Conservation (phyloP, 2,329 filamentous ascomycete genomes). For the Coleophoma crateriformis region DNA sequence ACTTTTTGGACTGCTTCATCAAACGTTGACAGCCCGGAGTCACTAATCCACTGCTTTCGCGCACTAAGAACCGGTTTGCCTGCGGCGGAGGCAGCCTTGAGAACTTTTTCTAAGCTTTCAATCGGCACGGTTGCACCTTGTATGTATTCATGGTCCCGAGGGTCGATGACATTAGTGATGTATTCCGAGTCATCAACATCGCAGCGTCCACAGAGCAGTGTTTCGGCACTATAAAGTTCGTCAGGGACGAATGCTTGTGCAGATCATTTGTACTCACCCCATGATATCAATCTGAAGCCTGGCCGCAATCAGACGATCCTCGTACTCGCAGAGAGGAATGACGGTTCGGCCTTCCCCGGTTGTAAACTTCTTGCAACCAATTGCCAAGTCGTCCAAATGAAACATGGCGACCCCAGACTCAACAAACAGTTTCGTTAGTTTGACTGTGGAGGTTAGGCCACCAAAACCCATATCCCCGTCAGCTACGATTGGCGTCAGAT, state of each 20-base stretch:
- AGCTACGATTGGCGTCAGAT: constrained; percentile 62
- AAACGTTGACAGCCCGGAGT: constrained; percentile 60
- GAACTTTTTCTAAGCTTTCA: constrained; percentile 54
- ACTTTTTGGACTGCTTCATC: constrained; percentile 38
- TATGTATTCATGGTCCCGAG: constrained; percentile 64
- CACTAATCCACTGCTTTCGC: constrained; percentile 61
- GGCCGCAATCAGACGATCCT: constrained; percentile 60
- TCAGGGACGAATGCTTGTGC: too few relatives aligned
- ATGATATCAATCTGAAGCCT: constrained; percentile 68
- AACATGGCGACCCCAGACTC: constrained; percentile 67
- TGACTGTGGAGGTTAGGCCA: constrained; percentile 60
- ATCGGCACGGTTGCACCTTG: constrained; percentile 54
- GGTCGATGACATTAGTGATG: constrained; percentile 59
- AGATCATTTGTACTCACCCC: constrained; percentile 31
- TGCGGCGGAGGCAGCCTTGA: constrained; percentile 57
- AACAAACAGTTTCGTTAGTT: constrained; percentile 64
- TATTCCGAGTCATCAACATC: constrained; percentile 64
- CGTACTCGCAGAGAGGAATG: constrained; percentile 62
- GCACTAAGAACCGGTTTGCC: constrained; percentile 47
- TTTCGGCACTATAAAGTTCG: constrained; percentile 38
- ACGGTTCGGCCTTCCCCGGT: constrained; percentile 65
- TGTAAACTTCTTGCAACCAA: constrained; percentile 64
- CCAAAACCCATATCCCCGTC: constrained; percentile 65
- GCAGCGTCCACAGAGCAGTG: constrained; percentile 61
- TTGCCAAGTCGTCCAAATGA: constrained; percentile 65